Evolutionary conservation across 1,284 basidiomycete species (phyloP).

Genomic region (Ganoderma boninense): DNA sequence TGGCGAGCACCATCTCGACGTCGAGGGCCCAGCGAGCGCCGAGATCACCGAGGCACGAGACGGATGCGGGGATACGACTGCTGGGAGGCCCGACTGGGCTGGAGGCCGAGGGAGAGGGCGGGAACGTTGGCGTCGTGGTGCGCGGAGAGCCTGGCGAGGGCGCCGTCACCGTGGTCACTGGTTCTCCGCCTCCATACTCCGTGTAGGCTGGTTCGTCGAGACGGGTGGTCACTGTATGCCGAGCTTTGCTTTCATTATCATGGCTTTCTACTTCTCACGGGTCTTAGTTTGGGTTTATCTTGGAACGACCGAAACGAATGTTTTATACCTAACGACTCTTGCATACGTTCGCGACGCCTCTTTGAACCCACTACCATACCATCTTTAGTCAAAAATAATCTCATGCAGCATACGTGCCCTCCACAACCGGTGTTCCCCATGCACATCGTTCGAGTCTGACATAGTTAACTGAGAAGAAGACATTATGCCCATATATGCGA

Average conservation of each 20-base stretch:
- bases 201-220: background rate
- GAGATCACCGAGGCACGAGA: background rate
- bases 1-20: background rate
- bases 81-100: background rate
- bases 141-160: background rate
- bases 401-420: background rate
- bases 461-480: too few species aligned
- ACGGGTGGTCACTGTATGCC: background rate
- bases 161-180: background rate
- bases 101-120: background rate
- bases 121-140: background rate
- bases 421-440: too few species aligned
- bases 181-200: background rate
- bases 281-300: background rate
- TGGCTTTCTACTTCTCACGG: background rate
- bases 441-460: too few species aligned
- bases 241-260: background rate
- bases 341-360: background rate
- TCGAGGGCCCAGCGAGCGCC: background rate
- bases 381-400: background rate
- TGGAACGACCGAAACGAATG: background rate
- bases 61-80: slow-evolving; percentile 4
- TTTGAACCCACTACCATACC: background rate
- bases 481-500: background rate
- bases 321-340: background rate